Evolutionary conservation across 1,284 basidiomycete genomes (phyloP), one percentile per base, ranked within the genome.

Genomic region (Ganoderma meredithae): DNA sequence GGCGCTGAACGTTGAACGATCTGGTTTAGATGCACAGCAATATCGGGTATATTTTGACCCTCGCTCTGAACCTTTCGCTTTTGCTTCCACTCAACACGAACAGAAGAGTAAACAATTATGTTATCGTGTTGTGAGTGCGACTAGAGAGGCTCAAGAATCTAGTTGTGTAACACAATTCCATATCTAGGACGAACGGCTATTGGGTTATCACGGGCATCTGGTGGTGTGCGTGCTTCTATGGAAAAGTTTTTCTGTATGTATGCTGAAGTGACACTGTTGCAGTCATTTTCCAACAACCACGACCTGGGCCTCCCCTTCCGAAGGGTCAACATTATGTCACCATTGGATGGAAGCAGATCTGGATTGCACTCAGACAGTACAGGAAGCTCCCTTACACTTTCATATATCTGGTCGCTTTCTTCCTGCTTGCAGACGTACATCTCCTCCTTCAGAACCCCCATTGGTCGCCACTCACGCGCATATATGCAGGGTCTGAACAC

Each of bases 321-420:
- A 88, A 90, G 75, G 90, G 90, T 64, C 86, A 92, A 73, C 83
- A 80, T 71, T 94, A 93, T 75, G 66, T 94, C 36, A 92, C 91
- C 0, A 83, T 95, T 55, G 93, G 93, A 17, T 95, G 92, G 93
- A 93, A 92, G 74, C 92, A 94, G 89, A 92, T 94, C 67, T 93
- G 88, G 88, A 78, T 83, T 25, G 91, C 92, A 0, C 70, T 85
- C 60, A 89, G 86, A 73, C 89, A 94, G 72, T 92, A 90, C 79
- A 90, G 86, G 78, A 83, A 88, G 74, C 82, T 93, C 0, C 92
- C 92, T 0, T 88, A 90, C 78, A 95, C 92, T 0, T 94, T 95
- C 76, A 83, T 87, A 61, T 95, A 94, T 77, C 83, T 94, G 1
- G 83, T 92, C 61, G 81, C 91, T 0, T 93, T 89, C 81, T 95